These are phyloP conservation scores for Baffinella frigidus DNA, from an alignment of 208 protist species.

Conservation along the genomic window DNA sequence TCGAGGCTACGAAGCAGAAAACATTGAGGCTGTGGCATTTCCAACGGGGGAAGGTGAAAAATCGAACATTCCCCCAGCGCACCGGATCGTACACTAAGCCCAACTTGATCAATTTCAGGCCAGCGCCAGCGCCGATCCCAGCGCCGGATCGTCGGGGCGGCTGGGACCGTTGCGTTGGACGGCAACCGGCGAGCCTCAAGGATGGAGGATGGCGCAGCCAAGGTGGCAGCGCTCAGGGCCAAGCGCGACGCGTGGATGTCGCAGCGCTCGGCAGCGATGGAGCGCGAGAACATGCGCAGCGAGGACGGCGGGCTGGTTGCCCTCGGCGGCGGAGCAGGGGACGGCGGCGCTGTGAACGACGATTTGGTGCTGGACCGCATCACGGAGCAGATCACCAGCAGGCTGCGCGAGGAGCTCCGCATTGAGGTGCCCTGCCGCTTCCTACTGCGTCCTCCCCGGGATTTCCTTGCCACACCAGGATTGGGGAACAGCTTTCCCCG, in stretches of 20 bases:
- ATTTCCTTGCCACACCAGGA: too few relatives aligned
- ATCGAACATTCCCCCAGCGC: too few relatives aligned
- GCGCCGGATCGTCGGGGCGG: too few relatives aligned
- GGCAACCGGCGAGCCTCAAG: too few relatives aligned
- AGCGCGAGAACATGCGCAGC: neutral
- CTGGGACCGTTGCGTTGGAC: too few relatives aligned
- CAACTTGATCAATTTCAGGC: too few relatives aligned
- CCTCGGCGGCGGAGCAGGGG: neutral
- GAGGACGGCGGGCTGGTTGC: neutral
- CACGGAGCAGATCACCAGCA: neutral
- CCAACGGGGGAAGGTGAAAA: too few relatives aligned
- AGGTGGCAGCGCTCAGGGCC: neutral
- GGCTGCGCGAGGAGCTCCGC: neutral
- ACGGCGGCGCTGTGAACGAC: neutral
- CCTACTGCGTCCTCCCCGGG: neutral
- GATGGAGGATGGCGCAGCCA: neutral
- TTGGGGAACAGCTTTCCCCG: too few relatives aligned
- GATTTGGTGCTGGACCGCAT: neutral
- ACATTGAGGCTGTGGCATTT: too few relatives aligned
- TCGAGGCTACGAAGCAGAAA: too few relatives aligned
- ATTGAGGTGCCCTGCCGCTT: neutral
- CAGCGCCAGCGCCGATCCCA: too few relatives aligned
- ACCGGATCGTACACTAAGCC: too few relatives aligned
- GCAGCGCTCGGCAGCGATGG: neutral
- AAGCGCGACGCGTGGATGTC: neutral